Conservation (phyloP, 208 protist species). For the Crithidia fasciculata region DNA sequence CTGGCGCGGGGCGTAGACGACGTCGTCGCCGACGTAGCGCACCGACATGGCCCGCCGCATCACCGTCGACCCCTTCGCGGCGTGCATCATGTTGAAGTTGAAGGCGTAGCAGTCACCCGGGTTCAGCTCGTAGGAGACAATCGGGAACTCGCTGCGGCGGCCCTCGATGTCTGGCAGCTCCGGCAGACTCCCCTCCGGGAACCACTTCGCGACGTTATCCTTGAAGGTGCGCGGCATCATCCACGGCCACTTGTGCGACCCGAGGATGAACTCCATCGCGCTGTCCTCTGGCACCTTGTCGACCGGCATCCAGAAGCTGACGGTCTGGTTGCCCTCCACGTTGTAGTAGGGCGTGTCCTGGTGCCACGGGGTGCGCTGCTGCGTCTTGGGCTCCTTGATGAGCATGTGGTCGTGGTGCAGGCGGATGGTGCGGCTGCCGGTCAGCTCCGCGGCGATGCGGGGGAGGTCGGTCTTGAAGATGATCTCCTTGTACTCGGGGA, state of each 20-base stretch:
- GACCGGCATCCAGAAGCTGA: slow-evolving; percentile 59
- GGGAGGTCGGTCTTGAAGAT: slow-evolving; percentile 44
- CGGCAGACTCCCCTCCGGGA: slow-evolving; percentile 40
- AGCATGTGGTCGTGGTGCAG: slow-evolving; percentile 56
- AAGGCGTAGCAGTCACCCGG: slow-evolving; percentile 45
- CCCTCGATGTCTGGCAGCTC: slow-evolving; percentile 49
- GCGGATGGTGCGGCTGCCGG: slow-evolving; percentile 34
- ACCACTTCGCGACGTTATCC: slow-evolving; percentile 55
- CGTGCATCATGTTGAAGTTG: slow-evolving; percentile 52
- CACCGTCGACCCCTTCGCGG: slow-evolving; percentile 34
- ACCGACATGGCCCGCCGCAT: slow-evolving; percentile 49
- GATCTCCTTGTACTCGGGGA: slow-evolving; percentile 49
- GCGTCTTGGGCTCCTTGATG: slow-evolving; percentile 51
- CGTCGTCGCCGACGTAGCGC: slow-evolving; percentile 47
- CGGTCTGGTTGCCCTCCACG: slow-evolving; percentile 48
- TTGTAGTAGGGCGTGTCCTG: slow-evolving; percentile 65
- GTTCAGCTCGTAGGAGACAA: slow-evolving; percentile 36
- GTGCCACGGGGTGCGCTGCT: slow-evolving; percentile 51
- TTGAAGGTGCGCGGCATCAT: slow-evolving; percentile 56
- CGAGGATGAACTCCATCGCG: slow-evolving; percentile 50
- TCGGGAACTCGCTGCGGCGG: slow-evolving; percentile 30
- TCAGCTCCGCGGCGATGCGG: slow-evolving; percentile 35
- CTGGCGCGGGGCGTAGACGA: slow-evolving; percentile 36
- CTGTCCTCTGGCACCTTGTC: slow-evolving; percentile 42
- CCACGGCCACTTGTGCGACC: slow-evolving; percentile 49